Conservation (phyloP, 441 rosid genomes). For the Eutrema salsugineum region DNA sequence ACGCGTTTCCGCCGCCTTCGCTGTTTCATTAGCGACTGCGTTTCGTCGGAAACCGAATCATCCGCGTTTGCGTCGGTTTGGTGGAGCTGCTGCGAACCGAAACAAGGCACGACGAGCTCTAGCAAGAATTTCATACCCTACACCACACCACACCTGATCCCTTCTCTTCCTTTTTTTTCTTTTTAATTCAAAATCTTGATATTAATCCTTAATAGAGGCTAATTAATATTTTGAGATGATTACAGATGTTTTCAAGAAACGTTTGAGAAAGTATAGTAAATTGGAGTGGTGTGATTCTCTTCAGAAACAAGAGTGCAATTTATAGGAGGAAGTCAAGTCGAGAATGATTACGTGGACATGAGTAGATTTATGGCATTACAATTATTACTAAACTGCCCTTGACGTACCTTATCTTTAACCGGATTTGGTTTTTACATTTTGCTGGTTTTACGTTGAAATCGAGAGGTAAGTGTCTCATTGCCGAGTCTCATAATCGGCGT, state of each 20-base stretch:
- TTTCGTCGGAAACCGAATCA: slow-evolving; percentile 29
- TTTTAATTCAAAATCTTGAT: background rate
- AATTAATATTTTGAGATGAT: background rate
- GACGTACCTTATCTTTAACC: background rate
- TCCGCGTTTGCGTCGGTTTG: slow-evolving; percentile 5
- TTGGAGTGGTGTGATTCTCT: slow-evolving; percentile 14
- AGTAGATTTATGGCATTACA: background rate
- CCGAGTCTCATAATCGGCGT: background rate
- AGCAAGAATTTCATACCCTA: slow-evolving; percentile 28
- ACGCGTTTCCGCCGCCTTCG: slow-evolving; percentile 32
- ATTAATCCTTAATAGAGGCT: background rate
- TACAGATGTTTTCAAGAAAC: background rate
- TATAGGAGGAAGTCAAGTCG: slow-evolving; percentile 12
- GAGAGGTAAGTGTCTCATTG: background rate
- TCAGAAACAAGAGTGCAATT: background rate
- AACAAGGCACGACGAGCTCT: slow-evolving; percentile 32
- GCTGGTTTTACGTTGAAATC: background rate
- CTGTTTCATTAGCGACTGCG: slow-evolving; percentile 30
- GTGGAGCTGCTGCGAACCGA: slow-evolving; percentile 27
- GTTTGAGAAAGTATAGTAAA: background rate
- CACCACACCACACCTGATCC: background rate
- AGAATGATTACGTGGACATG: slow-evolving; percentile 20
- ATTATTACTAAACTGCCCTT: slow-evolving; percentile 4
- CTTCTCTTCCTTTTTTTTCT: background rate
- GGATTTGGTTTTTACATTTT: background rate